phyloP scores from a whole-genome alignment of 2,329 filamentous ascomycete species.

The Epichloe glyceriae region DNA sequence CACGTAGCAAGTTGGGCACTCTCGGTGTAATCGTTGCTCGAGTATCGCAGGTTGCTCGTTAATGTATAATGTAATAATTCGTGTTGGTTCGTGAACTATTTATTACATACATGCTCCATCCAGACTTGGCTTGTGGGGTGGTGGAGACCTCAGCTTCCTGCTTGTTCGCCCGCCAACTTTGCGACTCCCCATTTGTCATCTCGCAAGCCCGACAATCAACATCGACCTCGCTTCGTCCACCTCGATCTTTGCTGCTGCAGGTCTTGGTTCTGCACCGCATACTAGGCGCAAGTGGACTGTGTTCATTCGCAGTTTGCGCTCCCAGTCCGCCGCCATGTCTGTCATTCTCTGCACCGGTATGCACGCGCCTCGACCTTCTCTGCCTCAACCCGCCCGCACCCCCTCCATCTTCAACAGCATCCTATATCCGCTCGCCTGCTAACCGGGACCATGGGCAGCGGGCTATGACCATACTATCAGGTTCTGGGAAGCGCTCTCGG shows the following conservation, averaged over 20 bases:
- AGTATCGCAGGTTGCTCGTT: no score
- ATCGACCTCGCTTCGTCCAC: neutral
- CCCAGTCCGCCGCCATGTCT: conserved; percentile 31
- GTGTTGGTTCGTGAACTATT: no score
- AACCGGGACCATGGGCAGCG: conserved; percentile 24
- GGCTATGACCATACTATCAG: conserved; percentile 52
- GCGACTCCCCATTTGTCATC: neutral
- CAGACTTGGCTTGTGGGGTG: no score
- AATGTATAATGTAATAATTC: no score
- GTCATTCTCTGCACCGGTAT: conserved; percentile 51
- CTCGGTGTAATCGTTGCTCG: no score
- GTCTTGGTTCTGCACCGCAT: neutral
- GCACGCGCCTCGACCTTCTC: conserved; percentile 6
- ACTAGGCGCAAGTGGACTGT: neutral
- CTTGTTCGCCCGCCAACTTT: neutral
- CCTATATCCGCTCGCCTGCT: conserved; percentile 7
- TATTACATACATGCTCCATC: no score
- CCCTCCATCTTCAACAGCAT: neutral
- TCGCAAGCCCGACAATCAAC: neutral
- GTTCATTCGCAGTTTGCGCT: neutral
- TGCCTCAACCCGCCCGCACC: neutral
- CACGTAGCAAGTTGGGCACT: no score
- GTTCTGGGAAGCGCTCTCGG: conserved; percentile 97
- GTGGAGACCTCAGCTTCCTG: neutral
- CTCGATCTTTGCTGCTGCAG: neutral